These are phyloP conservation scores for Chamaenerion angustifolium DNA, from an alignment of 345 rosid species.

Conservation along the genomic window DNA sequence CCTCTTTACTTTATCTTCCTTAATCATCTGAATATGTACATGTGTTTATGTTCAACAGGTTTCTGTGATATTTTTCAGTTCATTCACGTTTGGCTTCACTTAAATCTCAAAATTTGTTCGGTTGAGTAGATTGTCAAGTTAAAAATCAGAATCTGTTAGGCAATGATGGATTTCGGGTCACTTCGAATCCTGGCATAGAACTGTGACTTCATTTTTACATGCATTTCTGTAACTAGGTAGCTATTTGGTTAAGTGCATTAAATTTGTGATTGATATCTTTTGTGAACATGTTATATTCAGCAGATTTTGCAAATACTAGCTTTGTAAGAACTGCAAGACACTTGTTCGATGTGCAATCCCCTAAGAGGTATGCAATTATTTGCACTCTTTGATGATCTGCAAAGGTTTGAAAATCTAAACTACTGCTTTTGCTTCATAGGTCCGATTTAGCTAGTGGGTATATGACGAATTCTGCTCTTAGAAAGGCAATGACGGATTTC, in stretches of 20 bases:
- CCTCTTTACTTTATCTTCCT: not conserved
- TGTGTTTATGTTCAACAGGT: not conserved
- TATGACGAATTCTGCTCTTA: conserved; percentile 64
- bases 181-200: too few relatives aligned
- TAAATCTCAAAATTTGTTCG: too few relatives aligned
- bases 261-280: not conserved
- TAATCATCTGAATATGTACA: not conserved
- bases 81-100: too few relatives aligned
- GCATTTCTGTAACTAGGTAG: not conserved
- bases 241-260: not conserved
- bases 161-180: too few relatives aligned
- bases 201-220: too few relatives aligned
- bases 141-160: too few relatives aligned
- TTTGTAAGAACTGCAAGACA: conserved; percentile 22
- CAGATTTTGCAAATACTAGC: conserved; percentile 20
- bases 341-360: conserved; percentile 24
- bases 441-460: conserved; percentile 48
- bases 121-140: too few relatives aligned
- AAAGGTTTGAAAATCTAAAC: not conserved
- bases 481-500: conserved; percentile 62
- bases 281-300: not conserved
- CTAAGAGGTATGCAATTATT: conserved; percentile 23
- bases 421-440: conserved; percentile 16
- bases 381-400: not conserved
- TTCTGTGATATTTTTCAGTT: not conserved